Percentiles rank a stretch among this genome's conserved stretches.
phyloP scores from a whole-genome alignment of 2,329 filamentous ascomycete genomes.

The Keithomyces neogunnii region DNA sequence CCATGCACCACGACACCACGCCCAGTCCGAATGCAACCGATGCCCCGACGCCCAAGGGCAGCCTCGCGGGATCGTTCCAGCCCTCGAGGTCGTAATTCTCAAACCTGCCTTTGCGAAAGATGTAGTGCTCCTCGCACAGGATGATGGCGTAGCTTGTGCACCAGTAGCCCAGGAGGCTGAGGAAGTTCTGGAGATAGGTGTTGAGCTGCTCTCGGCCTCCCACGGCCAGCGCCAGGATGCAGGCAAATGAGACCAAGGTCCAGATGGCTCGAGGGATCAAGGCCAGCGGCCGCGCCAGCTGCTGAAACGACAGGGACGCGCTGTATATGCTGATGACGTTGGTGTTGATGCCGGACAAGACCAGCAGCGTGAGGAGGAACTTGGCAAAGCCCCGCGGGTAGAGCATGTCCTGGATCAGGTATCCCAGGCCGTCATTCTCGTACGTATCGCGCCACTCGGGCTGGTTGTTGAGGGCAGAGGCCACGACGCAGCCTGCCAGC shows the following conservation, averaged over 20 bases:
- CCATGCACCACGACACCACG: constrained; percentile 39
- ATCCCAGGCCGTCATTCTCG: constrained; percentile 31
- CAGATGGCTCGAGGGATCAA: constrained; percentile 32
- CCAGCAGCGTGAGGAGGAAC: constrained; percentile 28
- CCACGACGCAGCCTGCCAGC: constrained; percentile 34
- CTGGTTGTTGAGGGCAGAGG: constrained; percentile 30
- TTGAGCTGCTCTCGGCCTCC: constrained; percentile 31
- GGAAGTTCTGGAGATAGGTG: constrained; percentile 33
- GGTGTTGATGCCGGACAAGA: constrained; percentile 28
- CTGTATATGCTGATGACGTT: constrained; percentile 30
- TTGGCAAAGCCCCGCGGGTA: constrained; percentile 38
- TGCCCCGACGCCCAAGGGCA: constrained; percentile 34
- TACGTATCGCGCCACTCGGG: constrained; percentile 30
- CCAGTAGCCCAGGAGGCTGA: constrained; percentile 38
- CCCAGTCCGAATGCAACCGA: constrained; percentile 32
- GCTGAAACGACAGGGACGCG: constrained; percentile 30
- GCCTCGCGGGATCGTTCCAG: constrained; percentile 34
- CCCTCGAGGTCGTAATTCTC: constrained; percentile 30
- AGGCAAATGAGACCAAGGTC: constrained; percentile 27
- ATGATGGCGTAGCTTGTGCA: constrained; percentile 32
- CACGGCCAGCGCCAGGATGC: constrained; percentile 33
- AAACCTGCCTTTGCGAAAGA: constrained; percentile 32
- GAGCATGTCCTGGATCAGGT: constrained; percentile 34
- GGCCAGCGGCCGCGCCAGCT: constrained; percentile 25
- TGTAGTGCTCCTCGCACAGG: constrained; percentile 31